Base-by-base conservation (phyloP, 768 basidiomycete species). In the Tephrocybe sp. region DNA sequence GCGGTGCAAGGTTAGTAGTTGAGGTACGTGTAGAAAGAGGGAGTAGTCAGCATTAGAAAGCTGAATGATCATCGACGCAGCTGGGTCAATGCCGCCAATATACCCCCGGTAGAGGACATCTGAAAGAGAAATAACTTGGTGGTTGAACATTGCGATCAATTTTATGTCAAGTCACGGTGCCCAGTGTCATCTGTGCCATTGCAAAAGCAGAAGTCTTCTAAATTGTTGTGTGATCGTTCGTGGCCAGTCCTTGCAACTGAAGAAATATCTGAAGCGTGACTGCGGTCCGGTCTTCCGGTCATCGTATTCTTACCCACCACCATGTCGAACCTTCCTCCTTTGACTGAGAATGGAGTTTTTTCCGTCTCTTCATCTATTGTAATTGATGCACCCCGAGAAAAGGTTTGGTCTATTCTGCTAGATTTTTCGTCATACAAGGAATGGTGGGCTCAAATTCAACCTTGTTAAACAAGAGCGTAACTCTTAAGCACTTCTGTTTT, bases 81-180 rank as follows among this genome's bases (percentile, higher is more conserved):
- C 79, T 27, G 91, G 86, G 71, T 92, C 89, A 61, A 94, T 92
- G 31, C 89, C 89, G 41, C 88, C 88, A 39, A 94, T 76, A 54
- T 89, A 91, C 52, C 91, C 91, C 55, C 89, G 79, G 71, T 93
- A 94, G 47, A 91, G 86, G 53, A 93, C 88, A 80, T 92, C 92
- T 43, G 89, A 90, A 66, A 91, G 88, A 50, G 91, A 92, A 66
- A 91, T 87, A 62, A 94, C n/a, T n/a, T n/a, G n/a, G n/a, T n/a
- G n/a, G n/a, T n/a, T n/a, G n/a, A n/a, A n/a, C n/a, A n/a, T n/a
- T n/a, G n/a, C n/a, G n/a, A n/a, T n/a, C n/a, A n/a, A n/a, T n/a
- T n/a, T n/a, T n/a, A n/a, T n/a, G n/a, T n/a, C n/a, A n/a, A n/a
- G n/a, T n/a, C n/a, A n/a, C n/a, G n/a, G n/a, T n/a, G n/a, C n/a